Conservation (phyloP, 2,329 filamentous ascomycete species). For the Alternaria incomplexa region DNA sequence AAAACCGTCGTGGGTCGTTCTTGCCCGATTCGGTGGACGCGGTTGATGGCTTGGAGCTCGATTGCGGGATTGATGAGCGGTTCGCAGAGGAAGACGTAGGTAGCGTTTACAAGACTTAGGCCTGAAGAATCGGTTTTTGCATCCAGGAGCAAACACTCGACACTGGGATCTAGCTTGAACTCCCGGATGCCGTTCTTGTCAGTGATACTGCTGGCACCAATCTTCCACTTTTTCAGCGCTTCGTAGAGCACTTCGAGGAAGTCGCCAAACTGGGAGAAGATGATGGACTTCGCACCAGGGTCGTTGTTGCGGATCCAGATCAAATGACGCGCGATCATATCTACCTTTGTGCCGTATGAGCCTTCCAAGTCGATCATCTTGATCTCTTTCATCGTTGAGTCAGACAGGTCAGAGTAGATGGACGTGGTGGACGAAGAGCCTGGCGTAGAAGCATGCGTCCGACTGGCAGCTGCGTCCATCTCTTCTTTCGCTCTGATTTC, state of each 20-base stretch:
- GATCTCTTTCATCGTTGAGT: constrained; percentile 76
- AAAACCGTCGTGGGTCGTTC: constrained; percentile 87
- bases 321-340: constrained; percentile 73
- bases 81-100: constrained; percentile 92
- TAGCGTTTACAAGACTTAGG: constrained; percentile 89
- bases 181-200: constrained; percentile 70
- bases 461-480: constrained; percentile 34
- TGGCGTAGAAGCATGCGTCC: constrained; percentile 35
- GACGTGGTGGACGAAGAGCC: constrained; percentile 38
- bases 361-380: constrained; percentile 75
- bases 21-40: constrained; percentile 94
- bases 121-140: constrained; percentile 88
- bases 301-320: constrained; percentile 85
- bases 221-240: constrained; percentile 74
- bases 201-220: constrained; percentile 75
- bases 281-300: constrained; percentile 84
- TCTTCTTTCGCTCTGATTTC: constrained; percentile 72
- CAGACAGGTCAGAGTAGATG: constrained; percentile 81
- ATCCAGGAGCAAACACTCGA: constrained; percentile 88
- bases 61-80: constrained; percentile 92
- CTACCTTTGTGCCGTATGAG: constrained; percentile 89
- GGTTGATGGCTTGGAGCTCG: constrained; percentile 91
- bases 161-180: constrained; percentile 75
- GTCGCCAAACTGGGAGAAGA: constrained; percentile 90
- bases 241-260: constrained; percentile 76